Conservation (phyloP, 2,329 filamentous ascomycete genomes). For the Chaetomium sp. region DNA sequence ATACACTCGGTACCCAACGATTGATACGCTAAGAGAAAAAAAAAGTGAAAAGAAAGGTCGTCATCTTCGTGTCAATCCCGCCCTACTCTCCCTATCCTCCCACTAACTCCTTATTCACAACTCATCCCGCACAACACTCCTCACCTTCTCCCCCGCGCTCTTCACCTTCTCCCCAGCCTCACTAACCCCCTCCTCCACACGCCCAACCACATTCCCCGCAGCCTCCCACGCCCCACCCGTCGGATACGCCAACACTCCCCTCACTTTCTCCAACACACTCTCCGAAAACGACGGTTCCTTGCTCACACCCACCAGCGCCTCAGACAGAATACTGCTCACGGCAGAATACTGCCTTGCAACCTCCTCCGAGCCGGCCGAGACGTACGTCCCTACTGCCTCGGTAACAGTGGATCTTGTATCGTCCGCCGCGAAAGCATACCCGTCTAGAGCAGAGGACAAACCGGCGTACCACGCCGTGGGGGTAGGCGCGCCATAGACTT, state of each 20-base stretch:
- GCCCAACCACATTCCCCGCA: constrained; percentile 32
- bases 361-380: constrained; percentile 55
- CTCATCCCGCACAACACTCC: constrained; percentile 40
- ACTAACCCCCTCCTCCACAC: constrained; percentile 32
- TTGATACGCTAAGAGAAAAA: too few relatives aligned
- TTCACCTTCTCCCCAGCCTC: constrained; percentile 32
- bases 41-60: too few relatives aligned
- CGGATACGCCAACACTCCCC: too few relatives aligned
- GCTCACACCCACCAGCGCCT: constrained; percentile 57
- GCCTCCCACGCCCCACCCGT: constrained; percentile 7
- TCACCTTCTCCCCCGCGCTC: constrained; percentile 35
- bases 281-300: constrained; percentile 78
- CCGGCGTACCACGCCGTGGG: constrained; percentile 52
- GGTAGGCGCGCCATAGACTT: constrained; percentile 62
- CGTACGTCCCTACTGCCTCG: constrained; percentile 42
- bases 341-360: constrained; percentile 60
- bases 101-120: constrained; percentile 26
- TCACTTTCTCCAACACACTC: constrained; percentile 51
- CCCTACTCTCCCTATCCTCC: not conserved
- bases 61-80: not conserved
- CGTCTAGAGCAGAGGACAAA: constrained; percentile 42
- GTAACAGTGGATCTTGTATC: constrained; percentile 33
- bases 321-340: constrained; percentile 66
- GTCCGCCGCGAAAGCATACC: constrained; percentile 50
- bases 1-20: too few relatives aligned